phyloP scores from a whole-genome alignment of 495 filamentous ascomycete species.

The Penicillium coprophilum region DNA sequence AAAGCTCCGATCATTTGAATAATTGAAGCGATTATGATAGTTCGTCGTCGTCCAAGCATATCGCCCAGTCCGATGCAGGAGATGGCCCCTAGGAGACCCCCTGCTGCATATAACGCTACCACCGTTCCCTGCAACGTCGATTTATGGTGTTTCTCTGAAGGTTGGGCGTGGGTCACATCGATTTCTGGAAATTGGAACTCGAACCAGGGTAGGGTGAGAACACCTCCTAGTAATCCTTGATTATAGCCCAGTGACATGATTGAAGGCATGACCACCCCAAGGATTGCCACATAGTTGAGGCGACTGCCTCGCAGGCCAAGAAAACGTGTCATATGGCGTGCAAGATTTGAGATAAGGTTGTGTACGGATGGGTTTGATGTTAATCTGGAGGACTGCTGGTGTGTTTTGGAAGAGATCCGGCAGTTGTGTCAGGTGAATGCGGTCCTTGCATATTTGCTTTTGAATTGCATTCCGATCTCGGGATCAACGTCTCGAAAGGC shows the following conservation, averaged over 20 bases:
- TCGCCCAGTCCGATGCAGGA: slow-evolving; percentile 24
- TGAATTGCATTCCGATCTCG: background rate
- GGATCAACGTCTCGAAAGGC: background rate
- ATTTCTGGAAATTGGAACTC: slow-evolving; percentile 44
- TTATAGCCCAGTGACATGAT: slow-evolving; percentile 49
- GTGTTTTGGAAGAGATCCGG: background rate
- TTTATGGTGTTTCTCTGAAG: slow-evolving; percentile 26
- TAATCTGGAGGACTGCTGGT: background rate
- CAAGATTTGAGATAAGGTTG: background rate
- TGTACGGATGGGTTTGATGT: background rate
- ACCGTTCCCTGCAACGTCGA: slow-evolving; percentile 23
- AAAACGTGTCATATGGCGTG: slow-evolving; percentile 13
- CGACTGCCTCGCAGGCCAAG: slow-evolving; percentile 24
- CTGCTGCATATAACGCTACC: slow-evolving; percentile 26
- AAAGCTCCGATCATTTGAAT: slow-evolving; percentile 34
- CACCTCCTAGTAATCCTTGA: slow-evolving; percentile 37
- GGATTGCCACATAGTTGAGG: slow-evolving; percentile 21
- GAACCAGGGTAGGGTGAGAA: slow-evolving; percentile 30
- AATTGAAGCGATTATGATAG: slow-evolving; percentile 21
- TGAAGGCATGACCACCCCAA: slow-evolving; percentile 31
- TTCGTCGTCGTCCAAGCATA: slow-evolving; percentile 22
- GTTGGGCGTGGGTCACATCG: slow-evolving; percentile 28
- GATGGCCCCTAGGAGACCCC: slow-evolving; percentile 25
- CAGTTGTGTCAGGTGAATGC: background rate
- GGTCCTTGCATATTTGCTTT: slow-evolving; percentile 7